A percentile compares a stretch with the other conserved stretches of the same genome.
Conservation (phyloP, 106 monocot species). For the Dendrobium nobile region DNA sequence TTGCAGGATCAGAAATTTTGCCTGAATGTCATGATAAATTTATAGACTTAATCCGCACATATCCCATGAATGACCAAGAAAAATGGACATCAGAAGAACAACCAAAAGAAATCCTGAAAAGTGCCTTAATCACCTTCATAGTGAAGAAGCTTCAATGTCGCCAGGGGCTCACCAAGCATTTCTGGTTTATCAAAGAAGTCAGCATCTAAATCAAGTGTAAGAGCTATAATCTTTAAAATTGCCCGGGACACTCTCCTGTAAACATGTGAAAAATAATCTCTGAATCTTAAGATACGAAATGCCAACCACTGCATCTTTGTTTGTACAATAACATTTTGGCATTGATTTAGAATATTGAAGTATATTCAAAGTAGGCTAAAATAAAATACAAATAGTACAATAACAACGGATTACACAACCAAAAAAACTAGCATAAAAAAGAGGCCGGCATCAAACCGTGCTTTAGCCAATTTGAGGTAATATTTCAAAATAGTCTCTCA, state of each 20-base stretch:
- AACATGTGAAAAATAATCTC: background rate
- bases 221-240: conserved; percentile 77
- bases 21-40: conserved; percentile 37
- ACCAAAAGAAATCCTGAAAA: conserved; percentile 23
- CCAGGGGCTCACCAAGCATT: conserved; percentile 86
- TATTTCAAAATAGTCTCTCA: background rate
- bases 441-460: background rate
- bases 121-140: conserved; percentile 71
- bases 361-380: background rate
- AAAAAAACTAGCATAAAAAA: background rate
- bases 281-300: conserved; percentile 3
- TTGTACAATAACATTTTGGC: background rate
- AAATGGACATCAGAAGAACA: background rate
- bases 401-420: background rate
- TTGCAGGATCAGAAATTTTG: conserved; percentile 60
- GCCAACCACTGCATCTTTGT: background rate
- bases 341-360: background rate
- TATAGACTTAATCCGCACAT: background rate
- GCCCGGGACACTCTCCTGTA: conserved; percentile 71
- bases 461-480: background rate
- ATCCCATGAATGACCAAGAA: background rate
- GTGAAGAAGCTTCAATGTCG: conserved; percentile 71
- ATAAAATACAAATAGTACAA: background rate
- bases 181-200: conserved; percentile 72
- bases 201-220: conserved; percentile 69